phyloP scores from a whole-genome alignment of 257 asterid species.

The Scutellaria barbata region DNA sequence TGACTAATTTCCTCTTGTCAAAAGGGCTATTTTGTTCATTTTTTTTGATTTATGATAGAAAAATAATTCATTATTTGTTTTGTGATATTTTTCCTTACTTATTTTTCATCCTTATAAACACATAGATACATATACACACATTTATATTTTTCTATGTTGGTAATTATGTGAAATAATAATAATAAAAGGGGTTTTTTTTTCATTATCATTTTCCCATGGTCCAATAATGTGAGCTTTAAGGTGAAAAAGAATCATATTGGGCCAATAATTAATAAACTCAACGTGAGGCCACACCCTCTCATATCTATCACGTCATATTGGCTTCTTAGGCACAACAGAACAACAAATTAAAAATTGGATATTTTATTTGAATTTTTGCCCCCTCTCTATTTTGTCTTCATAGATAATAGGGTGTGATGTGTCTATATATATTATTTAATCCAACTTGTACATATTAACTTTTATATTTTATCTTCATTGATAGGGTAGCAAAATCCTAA shows the following conservation, averaged over 20 bases:
- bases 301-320: slow-evolving; percentile 1
- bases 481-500: slow-evolving; percentile 9
- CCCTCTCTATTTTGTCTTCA: slow-evolving; percentile 4
- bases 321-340: slow-evolving; percentile 16
- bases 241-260: background rate
- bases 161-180: no score
- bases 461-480: background rate
- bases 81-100: no score
- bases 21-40: no score
- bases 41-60: no score
- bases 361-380: background rate
- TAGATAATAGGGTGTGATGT: background rate
- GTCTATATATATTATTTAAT: no score
- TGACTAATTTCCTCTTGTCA: no score
- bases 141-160: no score
- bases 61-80: no score
- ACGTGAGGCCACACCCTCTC: slow-evolving; percentile 22
- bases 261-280: slow-evolving; percentile 23
- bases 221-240: slow-evolving; percentile 1
- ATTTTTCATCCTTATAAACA: no score
- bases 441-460: slow-evolving; percentile 13
- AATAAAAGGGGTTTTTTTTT: background rate
- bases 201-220: slow-evolving; percentile 14
- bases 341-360: background rate
- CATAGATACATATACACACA: no score